These are phyloP conservation scores for Brassica nigra DNA, from an alignment of 345 rosid genomes.

Conservation along the genomic window DNA sequence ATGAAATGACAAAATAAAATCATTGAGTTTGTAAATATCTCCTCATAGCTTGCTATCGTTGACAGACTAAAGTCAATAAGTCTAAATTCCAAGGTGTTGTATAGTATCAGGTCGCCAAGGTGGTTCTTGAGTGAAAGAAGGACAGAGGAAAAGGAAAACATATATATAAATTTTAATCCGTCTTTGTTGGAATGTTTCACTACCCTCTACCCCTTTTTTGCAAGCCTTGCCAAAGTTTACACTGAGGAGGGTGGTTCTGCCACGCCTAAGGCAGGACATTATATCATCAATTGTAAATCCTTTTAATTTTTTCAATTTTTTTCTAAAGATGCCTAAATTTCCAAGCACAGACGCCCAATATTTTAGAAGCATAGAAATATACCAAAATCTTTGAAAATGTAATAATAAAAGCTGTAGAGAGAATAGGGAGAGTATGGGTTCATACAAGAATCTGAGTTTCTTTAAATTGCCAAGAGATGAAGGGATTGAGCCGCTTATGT, in stretches of 20 bases:
- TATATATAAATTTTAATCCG: no score
- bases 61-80: no score
- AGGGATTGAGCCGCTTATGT: constrained; percentile 56
- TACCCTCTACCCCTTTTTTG: neutral
- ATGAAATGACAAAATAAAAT: no score
- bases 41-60: neutral
- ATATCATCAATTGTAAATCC: neutral
- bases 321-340: neutral
- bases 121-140: no score
- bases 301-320: neutral
- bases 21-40: neutral
- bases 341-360: neutral
- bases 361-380: neutral
- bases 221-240: neutral
- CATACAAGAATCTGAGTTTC: constrained; percentile 72
- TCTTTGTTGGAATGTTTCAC: no score
- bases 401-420: neutral
- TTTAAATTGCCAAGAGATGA: constrained; percentile 54
- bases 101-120: no score
- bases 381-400: neutral
- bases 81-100: no score
- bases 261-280: neutral
- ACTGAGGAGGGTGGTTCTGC: neutral
- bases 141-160: no score
- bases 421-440: neutral